Conservation (phyloP, 2,329 filamentous ascomycete species). For the Sporothrix curviconia region DNA sequence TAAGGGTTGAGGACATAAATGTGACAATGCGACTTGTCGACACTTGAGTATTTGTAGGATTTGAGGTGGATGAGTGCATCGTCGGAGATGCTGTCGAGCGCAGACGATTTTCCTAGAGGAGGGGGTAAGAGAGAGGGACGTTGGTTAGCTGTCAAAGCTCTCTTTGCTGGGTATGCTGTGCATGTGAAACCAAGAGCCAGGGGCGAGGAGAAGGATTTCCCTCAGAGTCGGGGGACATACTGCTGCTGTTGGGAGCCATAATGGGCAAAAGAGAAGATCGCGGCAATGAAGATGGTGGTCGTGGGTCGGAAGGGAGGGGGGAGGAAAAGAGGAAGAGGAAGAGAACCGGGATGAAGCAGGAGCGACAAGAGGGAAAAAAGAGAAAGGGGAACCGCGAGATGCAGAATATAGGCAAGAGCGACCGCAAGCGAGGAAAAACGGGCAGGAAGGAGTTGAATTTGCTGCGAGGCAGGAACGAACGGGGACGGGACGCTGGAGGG, state of each 20-base stretch:
- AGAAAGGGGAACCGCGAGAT: too few species aligned
- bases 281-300: conserved; percentile 1
- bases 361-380: not conserved
- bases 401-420: too few species aligned
- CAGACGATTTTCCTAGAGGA: conserved; percentile 41
- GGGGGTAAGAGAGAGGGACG: not conserved
- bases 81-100: conserved; percentile 72
- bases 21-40: conserved; percentile 91
- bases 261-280: conserved; percentile 13
- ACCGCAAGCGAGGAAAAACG: not conserved
- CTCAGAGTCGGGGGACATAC: not conserved
- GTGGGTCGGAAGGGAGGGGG: not conserved
- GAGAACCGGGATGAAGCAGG: not conserved
- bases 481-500: conserved; percentile 2
- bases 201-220: not conserved
- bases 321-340: not conserved
- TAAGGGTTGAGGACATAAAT: conserved; percentile 93
- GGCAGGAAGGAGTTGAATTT: not conserved
- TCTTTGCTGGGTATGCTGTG: too few species aligned
- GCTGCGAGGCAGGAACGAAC: not conserved
- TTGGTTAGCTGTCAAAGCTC: conserved; percentile 6
- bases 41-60: conserved; percentile 93
- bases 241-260: conserved; percentile 36
- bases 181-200: conserved; percentile 8
- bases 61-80: conserved; percentile 87